A percentile compares a stretch with the other conserved stretches of the same genome.
These are phyloP conservation scores for Starmerella stellata DNA, from an alignment of 805 yeast species.

Conservation along the genomic window DNA sequence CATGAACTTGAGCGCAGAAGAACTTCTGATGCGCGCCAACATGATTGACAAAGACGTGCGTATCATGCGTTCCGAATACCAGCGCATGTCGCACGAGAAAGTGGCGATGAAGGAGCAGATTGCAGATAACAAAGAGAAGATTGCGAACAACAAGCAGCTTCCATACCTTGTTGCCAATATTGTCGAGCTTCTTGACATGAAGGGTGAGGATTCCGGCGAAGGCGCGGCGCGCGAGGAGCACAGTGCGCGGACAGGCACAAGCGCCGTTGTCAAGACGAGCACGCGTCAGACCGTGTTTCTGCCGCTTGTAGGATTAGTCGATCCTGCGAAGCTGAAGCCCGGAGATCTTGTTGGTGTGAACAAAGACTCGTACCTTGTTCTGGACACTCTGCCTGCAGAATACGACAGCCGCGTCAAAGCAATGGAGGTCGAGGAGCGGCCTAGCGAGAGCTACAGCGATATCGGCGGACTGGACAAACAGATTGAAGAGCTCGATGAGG, in stretches of 20 bases:
- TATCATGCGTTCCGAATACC: constrained; percentile 80
- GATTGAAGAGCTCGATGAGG: constrained; percentile 94
- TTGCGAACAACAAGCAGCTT: constrained; percentile 82
- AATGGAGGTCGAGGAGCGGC: constrained; percentile 98
- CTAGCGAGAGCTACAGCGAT: constrained; percentile 90
- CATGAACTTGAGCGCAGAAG: constrained; percentile 56
- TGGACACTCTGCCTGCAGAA: constrained; percentile 91
- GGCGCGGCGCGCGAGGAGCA: constrained; percentile 92
- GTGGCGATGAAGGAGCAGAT: constrained; percentile 82
- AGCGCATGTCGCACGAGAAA: constrained; percentile 80
- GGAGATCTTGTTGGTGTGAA: constrained; percentile 95
- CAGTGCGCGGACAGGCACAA: constrained; percentile 77
- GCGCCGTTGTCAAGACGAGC: constrained; percentile 96
- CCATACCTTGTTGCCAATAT: constrained; percentile 95
- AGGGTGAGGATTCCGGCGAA: constrained; percentile 57
- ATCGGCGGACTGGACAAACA: constrained; percentile 98
- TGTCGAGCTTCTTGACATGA: constrained; percentile 81
- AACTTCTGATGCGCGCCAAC: constrained; percentile 68
- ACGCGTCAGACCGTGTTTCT: constrained; percentile 93
- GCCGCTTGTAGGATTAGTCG: constrained; percentile 91
- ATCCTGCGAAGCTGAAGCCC: constrained; percentile 81
- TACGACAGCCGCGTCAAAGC: constrained; percentile 96
- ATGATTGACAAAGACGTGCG: constrained; percentile 87
- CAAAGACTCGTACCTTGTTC: constrained; percentile 81
- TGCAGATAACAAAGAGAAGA: constrained; percentile 89